Conservation (phyloP, 345 rosid genomes). For the Rhodamnia argentea region DNA sequence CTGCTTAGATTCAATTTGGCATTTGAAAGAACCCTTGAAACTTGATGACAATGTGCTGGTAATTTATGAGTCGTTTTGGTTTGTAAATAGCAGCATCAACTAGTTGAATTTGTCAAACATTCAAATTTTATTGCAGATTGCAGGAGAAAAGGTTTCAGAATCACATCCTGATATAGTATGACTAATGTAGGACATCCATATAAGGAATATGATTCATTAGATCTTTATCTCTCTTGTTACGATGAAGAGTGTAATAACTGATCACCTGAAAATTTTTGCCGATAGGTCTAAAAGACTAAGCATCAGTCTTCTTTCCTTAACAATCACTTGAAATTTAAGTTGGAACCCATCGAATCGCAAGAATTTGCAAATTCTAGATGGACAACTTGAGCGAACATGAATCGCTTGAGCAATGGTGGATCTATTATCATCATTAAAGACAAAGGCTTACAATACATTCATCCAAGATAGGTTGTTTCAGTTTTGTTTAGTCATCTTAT, state of each 20-base stretch:
- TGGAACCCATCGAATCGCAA: background rate
- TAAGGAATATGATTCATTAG: background rate
- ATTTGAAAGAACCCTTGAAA: background rate
- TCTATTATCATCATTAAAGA: background rate
- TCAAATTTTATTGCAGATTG: background rate
- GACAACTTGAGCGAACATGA: background rate
- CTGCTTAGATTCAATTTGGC: background rate
- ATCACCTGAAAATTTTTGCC: background rate
- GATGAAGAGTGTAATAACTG: background rate
- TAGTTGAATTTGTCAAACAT: background rate
- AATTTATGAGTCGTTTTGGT: background rate
- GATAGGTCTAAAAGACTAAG: background rate
- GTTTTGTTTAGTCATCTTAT: background rate
- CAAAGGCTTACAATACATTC: background rate
- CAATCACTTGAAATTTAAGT: background rate
- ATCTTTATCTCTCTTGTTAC: background rate
- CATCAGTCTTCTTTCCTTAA: background rate
- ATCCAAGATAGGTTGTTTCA: background rate
- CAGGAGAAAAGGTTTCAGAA: background rate
- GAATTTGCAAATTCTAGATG: background rate
- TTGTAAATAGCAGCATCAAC: background rate
- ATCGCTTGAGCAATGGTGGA: background rate
- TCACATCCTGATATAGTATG: background rate
- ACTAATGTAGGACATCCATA: background rate
- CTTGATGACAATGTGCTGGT: background rate